Evolutionary conservation across 2,329 filamentous ascomycete species (phyloP), one percentile per base, ranked within the genome.

Genomic region (Xylariaceae sp.): DNA sequence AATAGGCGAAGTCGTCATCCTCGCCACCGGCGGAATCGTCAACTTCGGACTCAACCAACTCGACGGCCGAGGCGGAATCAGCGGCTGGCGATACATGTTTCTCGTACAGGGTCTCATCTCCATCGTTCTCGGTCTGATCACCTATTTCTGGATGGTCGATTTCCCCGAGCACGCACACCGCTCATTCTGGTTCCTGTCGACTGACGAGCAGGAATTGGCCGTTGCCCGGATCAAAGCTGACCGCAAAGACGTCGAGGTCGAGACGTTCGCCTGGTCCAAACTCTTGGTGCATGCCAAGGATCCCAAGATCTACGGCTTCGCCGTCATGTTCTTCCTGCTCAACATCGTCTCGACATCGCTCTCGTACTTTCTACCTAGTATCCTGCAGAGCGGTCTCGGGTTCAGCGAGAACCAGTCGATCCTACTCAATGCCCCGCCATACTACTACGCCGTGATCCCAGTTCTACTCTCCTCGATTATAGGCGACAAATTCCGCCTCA

Each of bases 71-170:
- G 73, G 72, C 1, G 79, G 79, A 4, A 64, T 87, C 29, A 76
- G 76, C 7, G 83, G 84, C 2, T 87, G 84, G 84, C 78, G 82
- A 31, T 87, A 80, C 75, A 87, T 87, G 83, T 88, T 83, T 60
- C 67, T 87, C 0, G 80, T 87, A 0, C 84, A 87, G 62, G 84
- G 85, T 0, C 63, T 80, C 7, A 81, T 87, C 60, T 77, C 84
- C 3, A 76, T 76, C 56, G 68, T 82, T 27, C 70, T 88, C 26
- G 84, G 84, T 2, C 62, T 85, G 32, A 55, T 76, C 9, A 86
- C 84, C 0, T 87, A 83, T 63, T 85, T 83, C 75, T 87, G 84
- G 84, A 86, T 88, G 71, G 74, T 87, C 42, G 83, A 87, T 63
- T 87, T 88, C 58, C 84, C 84, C 0, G 84, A 87, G 61, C 74